Evolutionary conservation across 257 asterid species (phyloP).

Genomic region (Rubia yunnanensis): DNA sequence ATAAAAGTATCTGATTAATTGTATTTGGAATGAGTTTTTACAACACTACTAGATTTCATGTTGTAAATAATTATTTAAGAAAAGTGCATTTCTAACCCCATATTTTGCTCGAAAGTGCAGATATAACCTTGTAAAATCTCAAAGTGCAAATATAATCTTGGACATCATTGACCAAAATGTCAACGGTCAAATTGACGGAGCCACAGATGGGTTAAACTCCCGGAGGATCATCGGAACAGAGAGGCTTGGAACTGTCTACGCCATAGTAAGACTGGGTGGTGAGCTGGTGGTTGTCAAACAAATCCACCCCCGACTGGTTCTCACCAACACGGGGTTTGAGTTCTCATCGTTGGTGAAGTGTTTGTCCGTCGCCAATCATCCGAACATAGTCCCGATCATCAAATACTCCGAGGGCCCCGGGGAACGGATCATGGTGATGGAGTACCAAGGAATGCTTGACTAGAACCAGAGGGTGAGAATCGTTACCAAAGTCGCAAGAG

Average conservation of each 20-base stretch:
- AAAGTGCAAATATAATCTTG: constrained; percentile 25
- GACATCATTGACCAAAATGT: too few relatives aligned
- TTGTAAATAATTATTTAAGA: too few relatives aligned
- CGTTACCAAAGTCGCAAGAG: constrained; percentile 56
- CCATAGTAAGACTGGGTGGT: constrained; percentile 54
- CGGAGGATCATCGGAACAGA: constrained; percentile 68
- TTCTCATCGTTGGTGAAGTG: constrained; percentile 52
- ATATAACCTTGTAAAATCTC: too few relatives aligned
- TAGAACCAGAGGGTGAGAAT: constrained; percentile 57
- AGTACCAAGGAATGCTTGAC: constrained; percentile 64
- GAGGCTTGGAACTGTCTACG: constrained; percentile 60
- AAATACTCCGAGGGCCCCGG: constrained; percentile 88
- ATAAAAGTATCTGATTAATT: too few relatives aligned
- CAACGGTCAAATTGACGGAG: too few relatives aligned
- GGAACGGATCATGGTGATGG: constrained; percentile 65
- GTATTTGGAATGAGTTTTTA: too few relatives aligned
- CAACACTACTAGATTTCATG: too few relatives aligned
- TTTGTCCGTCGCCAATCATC: constrained; percentile 61
- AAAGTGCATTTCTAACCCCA: constrained; percentile 28
- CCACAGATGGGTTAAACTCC: constrained; percentile 73
- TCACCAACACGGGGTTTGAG: constrained; percentile 65
- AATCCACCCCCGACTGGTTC: constrained; percentile 56
- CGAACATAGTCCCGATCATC: constrained; percentile 54
- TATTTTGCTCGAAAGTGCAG: constrained; percentile 17
- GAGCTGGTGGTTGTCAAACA: constrained; percentile 62